Base-by-base conservation (phyloP, 129 eudicot genomes). In the sunflower (Helianthus annuus) region DNA sequence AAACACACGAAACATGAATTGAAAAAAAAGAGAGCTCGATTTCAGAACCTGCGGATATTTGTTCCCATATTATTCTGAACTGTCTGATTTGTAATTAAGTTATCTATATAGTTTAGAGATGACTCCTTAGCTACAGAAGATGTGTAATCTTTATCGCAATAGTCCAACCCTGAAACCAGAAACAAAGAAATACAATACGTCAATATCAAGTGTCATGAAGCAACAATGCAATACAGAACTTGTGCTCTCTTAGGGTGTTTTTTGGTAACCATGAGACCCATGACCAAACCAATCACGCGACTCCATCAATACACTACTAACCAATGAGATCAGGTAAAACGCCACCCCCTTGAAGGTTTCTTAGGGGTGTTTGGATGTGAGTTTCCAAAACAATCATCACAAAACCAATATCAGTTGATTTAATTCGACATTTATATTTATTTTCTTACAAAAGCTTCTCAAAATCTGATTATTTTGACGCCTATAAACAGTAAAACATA, bases 11-110 rank as follows among this genome's bases (percentile, higher is more conserved):
- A 46, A 2, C 6, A 32, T 48, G 15, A 4, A 4, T 16, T 62
- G 42, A 62, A 19, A 29, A 62, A 80, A 45, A 69, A 2, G 72
- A 36, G 69, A 68, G 66, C 65, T 75, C 39, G 42, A 81, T 34
- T 54, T 62, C 27, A 60, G 79, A 80, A 74, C 91, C 91, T 83
- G 61, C 81, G 87, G n/a, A 4, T 59, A 71, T 53, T 48, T 15
- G 80, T 64, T 44, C 82, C 83, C 88, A 85, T 83, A 38, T 69
- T 78, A 58, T 61, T 57, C 62, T 60, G 60, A 29, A 56, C 56
- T 4, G 29, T 15, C 53, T 69, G 66, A 42, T 75, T 8, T 60
- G 55, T 54, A 76, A 13, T 19, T 56, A 56, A 59, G 14, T 45
- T 46, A 44, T 66, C 27, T 55, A 54, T 66, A 66, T 6, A 64